Conservation (phyloP, 148 eudicot species). For the Amaranthus cruentus region DNA sequence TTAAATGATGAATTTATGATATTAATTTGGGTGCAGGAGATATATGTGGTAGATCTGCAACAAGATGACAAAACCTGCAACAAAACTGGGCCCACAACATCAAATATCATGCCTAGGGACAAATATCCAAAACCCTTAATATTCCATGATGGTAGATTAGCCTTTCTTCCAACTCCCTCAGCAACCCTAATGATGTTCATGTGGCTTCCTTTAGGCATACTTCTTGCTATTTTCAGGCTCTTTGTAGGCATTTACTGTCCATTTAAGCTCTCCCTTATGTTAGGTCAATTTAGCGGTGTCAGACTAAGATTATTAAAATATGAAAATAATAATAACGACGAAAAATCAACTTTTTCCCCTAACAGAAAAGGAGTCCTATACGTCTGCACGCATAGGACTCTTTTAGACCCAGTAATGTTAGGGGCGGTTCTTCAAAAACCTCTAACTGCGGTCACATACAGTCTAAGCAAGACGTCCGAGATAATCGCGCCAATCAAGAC, state of each 20-base stretch:
- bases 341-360: neutral
- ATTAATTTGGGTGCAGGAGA: conserved; percentile 46
- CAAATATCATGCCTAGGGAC: conserved; percentile 47
- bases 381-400: conserved; percentile 78
- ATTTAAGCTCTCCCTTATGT: conserved; percentile 29
- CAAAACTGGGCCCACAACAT: conserved; percentile 11
- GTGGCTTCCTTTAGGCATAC: conserved; percentile 67
- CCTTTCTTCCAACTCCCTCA: conserved; percentile 70
- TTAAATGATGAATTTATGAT: conserved; percentile 10
- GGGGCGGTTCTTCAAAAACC: conserved; percentile 43
- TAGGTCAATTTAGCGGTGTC: conserved; percentile 50
- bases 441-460: conserved; percentile 75
- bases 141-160: conserved; percentile 90
- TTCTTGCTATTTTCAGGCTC: conserved; percentile 53
- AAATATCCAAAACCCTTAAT: conserved; percentile 80
- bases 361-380: conserved; percentile 28
- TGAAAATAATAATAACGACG: neutral
- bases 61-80: conserved; percentile 17
- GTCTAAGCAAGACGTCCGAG: conserved; percentile 73
- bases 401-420: conserved; percentile 67
- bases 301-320: conserved; percentile 24
- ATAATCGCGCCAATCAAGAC: conserved; percentile 63
- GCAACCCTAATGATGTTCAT: conserved; percentile 66
- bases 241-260: conserved; percentile 53
- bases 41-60: conserved; percentile 61